These are phyloP conservation scores for Salvia sclarea DNA, from an alignment of 305 asterid genomes.

Conservation along the genomic window DNA sequence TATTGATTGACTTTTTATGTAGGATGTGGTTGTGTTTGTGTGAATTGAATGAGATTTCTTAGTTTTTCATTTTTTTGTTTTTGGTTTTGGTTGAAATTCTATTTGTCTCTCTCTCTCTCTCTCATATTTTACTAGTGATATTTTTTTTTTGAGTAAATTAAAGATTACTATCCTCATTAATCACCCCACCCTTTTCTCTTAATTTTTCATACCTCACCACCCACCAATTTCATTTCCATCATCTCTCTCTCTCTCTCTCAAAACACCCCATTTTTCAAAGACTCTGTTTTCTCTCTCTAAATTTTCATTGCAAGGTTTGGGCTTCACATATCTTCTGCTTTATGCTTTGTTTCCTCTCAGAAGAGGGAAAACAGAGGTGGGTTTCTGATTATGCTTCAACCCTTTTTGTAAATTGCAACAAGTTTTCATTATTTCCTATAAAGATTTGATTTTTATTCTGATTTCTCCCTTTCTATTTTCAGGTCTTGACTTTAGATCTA, in stretches of 20 bases:
- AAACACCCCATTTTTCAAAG: conserved; percentile 39
- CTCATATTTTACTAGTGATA: neutral
- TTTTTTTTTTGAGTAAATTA: conserved; percentile 46
- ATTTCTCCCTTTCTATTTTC: conserved; percentile 36
- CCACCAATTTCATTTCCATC: conserved; percentile 52
- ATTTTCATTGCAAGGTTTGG: conserved; percentile 34
- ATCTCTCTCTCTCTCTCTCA: conserved; percentile 23
- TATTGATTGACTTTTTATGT: neutral
- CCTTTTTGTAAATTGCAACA: conserved; percentile 13
- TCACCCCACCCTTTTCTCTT: conserved; percentile 44
- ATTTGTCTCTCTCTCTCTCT: too few relatives aligned
- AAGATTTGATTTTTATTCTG: conserved; percentile 9
- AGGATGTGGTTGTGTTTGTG: neutral
- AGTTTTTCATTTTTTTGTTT: too few relatives aligned
- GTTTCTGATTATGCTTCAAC: conserved; percentile 28
- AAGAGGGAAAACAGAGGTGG: conserved; percentile 37
- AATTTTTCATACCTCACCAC: conserved; percentile 53
- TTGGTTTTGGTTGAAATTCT: neutral
- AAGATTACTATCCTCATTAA: conserved; percentile 53
- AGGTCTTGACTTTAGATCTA: conserved; percentile 68
- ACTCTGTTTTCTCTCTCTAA: conserved; percentile 24
- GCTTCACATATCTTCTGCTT: conserved; percentile 25
- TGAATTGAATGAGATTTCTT: neutral
- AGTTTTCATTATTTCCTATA: neutral
- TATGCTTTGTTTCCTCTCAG: conserved; percentile 31